Evolutionary conservation across 169 alveolate species (phyloP).

Genomic region (Plasmodium yoelii): DNA sequence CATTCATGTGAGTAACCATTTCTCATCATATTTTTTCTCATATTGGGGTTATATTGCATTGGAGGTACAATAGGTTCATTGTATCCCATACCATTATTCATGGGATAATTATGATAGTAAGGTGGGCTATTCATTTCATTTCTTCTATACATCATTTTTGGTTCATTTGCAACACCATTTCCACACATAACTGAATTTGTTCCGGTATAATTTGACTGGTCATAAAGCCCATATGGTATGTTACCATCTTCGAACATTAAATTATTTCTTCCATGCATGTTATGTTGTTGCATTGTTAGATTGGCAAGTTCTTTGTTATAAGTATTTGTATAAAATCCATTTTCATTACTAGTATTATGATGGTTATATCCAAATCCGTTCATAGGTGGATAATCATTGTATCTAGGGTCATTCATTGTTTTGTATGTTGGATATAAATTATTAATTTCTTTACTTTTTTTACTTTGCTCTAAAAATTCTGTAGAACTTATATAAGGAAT

Average conservation of each 20-base stretch:
- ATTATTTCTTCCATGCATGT: conserved; percentile 73
- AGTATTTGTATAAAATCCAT: conserved; percentile 63
- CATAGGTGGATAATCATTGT: conserved; percentile 58
- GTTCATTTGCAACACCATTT: conserved; percentile 15
- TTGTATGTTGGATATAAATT: not conserved
- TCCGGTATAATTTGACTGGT: conserved; percentile 66
- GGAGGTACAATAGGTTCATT: conserved; percentile 9
- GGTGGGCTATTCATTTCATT: conserved; percentile 26
- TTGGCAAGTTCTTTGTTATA: conserved; percentile 41
- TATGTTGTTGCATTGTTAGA: conserved; percentile 67
- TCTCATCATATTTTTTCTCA: conserved; percentile 15
- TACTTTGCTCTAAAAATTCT: not conserved
- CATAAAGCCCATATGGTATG: conserved; percentile 72
- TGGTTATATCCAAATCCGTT: conserved; percentile 59
- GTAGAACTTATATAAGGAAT: conserved; percentile 38
- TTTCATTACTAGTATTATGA: conserved; percentile 22
- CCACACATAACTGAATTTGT: conserved; percentile 62
- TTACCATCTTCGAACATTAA: conserved; percentile 60
- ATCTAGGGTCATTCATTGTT: conserved; percentile 42
- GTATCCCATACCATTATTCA: conserved; percentile 45
- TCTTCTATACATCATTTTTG: conserved; percentile 48
- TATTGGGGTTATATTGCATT: conserved; percentile 15
- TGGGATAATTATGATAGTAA: conserved; percentile 21
- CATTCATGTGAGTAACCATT: conserved; percentile 19
- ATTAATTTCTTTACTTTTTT: not conserved